Conservation (phyloP, 371 early-diverging fungal species). For the Mycotypha africana region DNA sequence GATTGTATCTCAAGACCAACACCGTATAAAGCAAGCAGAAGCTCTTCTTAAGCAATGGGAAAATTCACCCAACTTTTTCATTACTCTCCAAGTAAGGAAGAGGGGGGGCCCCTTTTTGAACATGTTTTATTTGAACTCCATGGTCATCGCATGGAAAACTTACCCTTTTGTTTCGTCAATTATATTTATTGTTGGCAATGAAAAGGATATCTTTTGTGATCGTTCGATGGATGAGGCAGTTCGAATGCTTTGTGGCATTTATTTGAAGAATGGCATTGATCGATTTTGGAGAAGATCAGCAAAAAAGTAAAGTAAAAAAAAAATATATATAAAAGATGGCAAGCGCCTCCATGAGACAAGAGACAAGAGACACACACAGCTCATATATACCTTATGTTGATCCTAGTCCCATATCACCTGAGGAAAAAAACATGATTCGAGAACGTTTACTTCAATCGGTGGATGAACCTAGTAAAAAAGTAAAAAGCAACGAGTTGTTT, state of each 20-base stretch:
- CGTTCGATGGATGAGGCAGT: conserved; percentile 52
- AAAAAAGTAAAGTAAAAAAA: conserved; percentile 46
- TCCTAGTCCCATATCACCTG: conserved; percentile 57
- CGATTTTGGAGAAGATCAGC: conserved; percentile 85
- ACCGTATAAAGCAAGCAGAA: conserved; percentile 62
- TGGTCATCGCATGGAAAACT: no score
- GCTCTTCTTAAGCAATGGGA: conserved; percentile 75
- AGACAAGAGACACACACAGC: no score
- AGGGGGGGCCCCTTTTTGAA: no score
- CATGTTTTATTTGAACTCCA: no score
- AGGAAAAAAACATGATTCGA: conserved; percentile 68
- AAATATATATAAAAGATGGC: no score
- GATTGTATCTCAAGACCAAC: conserved; percentile 66
- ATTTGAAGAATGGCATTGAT: conserved; percentile 86
- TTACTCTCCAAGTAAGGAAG: conserved; percentile 60
- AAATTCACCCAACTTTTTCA: conserved; percentile 64
- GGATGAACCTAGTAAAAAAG: conserved; percentile 65
- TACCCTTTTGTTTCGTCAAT: neutral
- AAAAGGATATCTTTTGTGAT: conserved; percentile 75
- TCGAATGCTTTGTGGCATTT: conserved; percentile 77
- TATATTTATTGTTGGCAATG: neutral
- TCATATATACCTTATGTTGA: neutral
- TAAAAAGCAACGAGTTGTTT: conserved; percentile 11
- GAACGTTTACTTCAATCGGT: conserved; percentile 50
- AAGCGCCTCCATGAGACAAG: no score